These are phyloP conservation scores for Neonectria neomacrospora DNA, from an alignment of 2,329 filamentous ascomycete species.

Conservation along the genomic window DNA sequence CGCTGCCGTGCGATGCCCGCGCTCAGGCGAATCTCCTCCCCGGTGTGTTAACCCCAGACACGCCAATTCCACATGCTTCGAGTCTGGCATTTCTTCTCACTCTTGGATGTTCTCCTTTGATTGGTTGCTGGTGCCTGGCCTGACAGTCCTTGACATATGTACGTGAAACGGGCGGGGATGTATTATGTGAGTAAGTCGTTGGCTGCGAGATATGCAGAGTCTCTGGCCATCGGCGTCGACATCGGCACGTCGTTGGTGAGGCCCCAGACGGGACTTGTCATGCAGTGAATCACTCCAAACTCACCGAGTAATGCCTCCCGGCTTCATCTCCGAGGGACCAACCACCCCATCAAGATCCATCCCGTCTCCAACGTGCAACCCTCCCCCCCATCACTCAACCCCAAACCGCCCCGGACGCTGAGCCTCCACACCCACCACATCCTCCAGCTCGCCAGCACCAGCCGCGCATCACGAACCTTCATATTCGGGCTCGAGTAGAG, in stretches of 20 bases:
- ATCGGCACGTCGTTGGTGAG: background rate
- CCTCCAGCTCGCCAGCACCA: background rate
- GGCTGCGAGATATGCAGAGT: background rate
- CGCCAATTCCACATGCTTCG: background rate
- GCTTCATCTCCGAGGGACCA: background rate
- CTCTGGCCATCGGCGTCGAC: background rate
- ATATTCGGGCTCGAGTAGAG: background rate
- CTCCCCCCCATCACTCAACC: constrained; percentile 5
- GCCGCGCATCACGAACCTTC: background rate
- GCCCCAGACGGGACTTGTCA: background rate
- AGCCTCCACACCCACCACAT: constrained; percentile 12
- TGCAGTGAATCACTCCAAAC: background rate
- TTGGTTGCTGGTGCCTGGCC: background rate
- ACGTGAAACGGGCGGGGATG: background rate
- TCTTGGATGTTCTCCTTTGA: background rate
- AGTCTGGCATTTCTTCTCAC: background rate
- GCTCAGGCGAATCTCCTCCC: background rate
- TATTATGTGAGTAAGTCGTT: too few species aligned
- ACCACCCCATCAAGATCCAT: background rate
- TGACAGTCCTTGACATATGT: background rate
- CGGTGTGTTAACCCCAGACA: background rate
- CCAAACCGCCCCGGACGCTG: constrained; percentile 6
- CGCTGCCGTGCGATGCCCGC: background rate
- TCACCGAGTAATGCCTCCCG: background rate
- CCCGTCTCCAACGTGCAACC: background rate